Evolutionary conservation across 768 basidiomycete genomes (phyloP), one percentile per base, ranked within the genome.

Genomic region (Myochromella boudieri): DNA sequence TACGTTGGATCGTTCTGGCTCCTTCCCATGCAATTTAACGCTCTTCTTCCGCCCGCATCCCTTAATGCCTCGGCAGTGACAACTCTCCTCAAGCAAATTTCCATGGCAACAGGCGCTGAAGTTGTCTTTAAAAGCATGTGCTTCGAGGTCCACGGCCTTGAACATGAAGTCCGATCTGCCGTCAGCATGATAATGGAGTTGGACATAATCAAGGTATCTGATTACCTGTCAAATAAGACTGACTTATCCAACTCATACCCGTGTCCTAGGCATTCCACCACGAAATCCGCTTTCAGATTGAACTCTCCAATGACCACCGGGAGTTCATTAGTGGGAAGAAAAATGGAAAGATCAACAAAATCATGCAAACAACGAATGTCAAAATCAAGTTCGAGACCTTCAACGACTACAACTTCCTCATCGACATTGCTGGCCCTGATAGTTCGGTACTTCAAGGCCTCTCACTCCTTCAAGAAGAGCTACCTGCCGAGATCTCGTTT

Each of bases 241-340:
- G 21, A 45, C 41, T 39, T 12, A 46, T 39, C 27, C 17, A 10
- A 2, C 1, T 5, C n/a, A n/a, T n/a, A n/a, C n/a, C n/a, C n/a
- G n/a, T n/a, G n/a, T n/a, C 31, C 1, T 55, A 95, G 93, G 74
- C 83, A 29, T 97, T 95, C 75, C 92, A 97, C 58, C 94, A 95
- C 60, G 95, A 99, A 70, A 92, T 98, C 53, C 88, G 93, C 39
- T 97, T 98, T 73, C 95, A 97, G 68, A 92, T 97, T 44, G 97
- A 99, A 68, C 81, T 97, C 4, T 88, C 94, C 33, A 95, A 95
- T 64, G 97, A 99, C 64, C 95, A 98, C 57, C 85, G 95, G 49
- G 95, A 99, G 57, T 99, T 98, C 70, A 97, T 99, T 66, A 91
- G 89, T 46, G 95, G 95, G 34, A 99, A 99, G 77, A 97, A 98